Percentiles rank a stretch among this genome's conserved stretches.
These are phyloP conservation scores for Fusarium penzigii DNA, from an alignment of 2,329 filamentous ascomycete species.

Conservation along the genomic window DNA sequence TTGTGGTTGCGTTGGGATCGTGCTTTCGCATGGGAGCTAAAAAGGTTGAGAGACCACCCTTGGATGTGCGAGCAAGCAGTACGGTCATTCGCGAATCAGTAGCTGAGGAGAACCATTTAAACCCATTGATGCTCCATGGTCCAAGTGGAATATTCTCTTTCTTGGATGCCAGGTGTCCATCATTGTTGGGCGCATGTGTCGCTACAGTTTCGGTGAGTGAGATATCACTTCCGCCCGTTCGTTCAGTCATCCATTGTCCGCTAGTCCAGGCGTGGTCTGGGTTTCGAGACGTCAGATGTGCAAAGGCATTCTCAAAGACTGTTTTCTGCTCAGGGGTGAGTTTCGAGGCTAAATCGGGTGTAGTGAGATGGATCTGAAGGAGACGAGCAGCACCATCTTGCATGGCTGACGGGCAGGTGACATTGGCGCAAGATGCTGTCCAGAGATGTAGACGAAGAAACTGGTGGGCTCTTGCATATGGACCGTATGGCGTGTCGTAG, in stretches of 20 bases:
- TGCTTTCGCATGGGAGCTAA: constrained; percentile 61
- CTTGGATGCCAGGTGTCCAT: constrained; percentile 14
- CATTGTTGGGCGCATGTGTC: constrained; percentile 17
- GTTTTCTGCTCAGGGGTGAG: constrained; percentile 33
- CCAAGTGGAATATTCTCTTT: constrained; percentile 44
- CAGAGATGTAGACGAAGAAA: constrained; percentile 61
- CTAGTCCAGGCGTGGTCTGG: constrained; percentile 62
- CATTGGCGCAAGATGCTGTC: constrained; percentile 58
- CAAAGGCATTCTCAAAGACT: constrained; percentile 54
- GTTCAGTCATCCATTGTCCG: constrained; percentile 78
- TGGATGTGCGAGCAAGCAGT: constrained; percentile 59
- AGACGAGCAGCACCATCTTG: constrained; percentile 61
- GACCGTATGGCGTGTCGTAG: constrained; percentile 54
- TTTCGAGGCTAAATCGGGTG: constrained; percentile 26
- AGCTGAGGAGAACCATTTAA: constrained; percentile 58
- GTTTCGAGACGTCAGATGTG: constrained; percentile 55
- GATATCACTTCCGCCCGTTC: constrained; percentile 69
- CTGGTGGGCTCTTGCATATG: constrained; percentile 58
- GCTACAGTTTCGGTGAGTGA: constrained; percentile 67
- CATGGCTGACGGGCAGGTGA: constrained; percentile 68
- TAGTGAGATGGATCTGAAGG: constrained; percentile 45
- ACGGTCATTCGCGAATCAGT: constrained; percentile 53
- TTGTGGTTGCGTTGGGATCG: constrained; percentile 33
- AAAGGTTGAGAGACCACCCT: constrained; percentile 45
- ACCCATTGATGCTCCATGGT: constrained; percentile 63